phyloP scores from a whole-genome alignment of 1,139 yeast genomes.

The Yamadazyma triangularis region DNA sequence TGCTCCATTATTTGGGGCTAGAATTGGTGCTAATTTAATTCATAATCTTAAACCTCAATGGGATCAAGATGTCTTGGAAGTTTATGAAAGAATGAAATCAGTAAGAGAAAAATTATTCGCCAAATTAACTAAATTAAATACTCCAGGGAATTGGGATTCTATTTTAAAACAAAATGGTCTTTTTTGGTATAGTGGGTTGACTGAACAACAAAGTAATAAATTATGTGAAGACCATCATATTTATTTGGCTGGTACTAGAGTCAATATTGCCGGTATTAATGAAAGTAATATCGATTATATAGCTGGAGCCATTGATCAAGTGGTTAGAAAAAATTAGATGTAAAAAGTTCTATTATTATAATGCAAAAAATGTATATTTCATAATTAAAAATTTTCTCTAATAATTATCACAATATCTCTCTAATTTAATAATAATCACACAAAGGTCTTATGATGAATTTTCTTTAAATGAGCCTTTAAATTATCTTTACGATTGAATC shows the following conservation, averaged over 20 bases:
- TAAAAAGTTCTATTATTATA: background rate
- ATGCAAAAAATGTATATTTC: too few species aligned
- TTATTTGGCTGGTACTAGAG: constrained; percentile 35
- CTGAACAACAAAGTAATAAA: constrained; percentile 24
- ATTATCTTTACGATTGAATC: constrained; percentile 70
- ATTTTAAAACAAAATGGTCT: constrained; percentile 36
- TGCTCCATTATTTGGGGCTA: constrained; percentile 46
- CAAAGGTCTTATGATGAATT: constrained; percentile 41
- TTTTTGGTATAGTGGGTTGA: constrained; percentile 43
- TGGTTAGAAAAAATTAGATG: constrained; percentile 17
- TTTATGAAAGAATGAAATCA: constrained; percentile 25
- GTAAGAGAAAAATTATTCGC: constrained; percentile 24
- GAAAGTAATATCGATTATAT: constrained; percentile 31
- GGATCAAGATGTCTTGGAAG: constrained; percentile 29
- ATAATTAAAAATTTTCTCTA: too few species aligned
- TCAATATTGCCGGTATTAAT: constrained; percentile 43
- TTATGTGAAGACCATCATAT: constrained; percentile 32
- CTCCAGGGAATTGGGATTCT: constrained; percentile 43
- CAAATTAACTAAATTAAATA: constrained; percentile 25
- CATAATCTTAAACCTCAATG: constrained; percentile 24
- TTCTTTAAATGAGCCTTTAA: constrained; percentile 67
- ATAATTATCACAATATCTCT: too few species aligned
- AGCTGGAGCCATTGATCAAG: constrained; percentile 32
- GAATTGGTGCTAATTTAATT: constrained; percentile 28
- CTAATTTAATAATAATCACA: too few species aligned